Evolutionary conservation across 1,139 yeast genomes (phyloP), one percentile per base, ranked within the genome.

Genomic region (Kazachstania sp.): DNA sequence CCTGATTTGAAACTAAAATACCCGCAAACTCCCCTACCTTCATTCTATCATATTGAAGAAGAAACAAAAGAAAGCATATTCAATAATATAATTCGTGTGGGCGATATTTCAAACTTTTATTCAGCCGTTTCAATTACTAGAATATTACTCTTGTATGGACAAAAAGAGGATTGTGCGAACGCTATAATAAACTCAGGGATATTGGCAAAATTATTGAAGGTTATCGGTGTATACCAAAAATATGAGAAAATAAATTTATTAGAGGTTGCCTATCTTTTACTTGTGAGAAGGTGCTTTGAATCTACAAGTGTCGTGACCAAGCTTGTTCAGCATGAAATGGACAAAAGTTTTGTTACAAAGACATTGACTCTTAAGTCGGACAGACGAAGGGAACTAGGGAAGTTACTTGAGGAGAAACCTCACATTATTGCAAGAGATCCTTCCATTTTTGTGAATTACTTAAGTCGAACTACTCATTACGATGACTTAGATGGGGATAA

Each of bases 271-370:
- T 68, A 71, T 43, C 65, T 75, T 2, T 69, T 79, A 23, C 68
- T 87, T 29, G 65, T 83, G 4, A 74, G 96, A 58, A 73, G 85
- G 46, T 79, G 88, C 49, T 79, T 81, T 59, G 97, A 90, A 61
- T 75, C 79, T 1, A 65, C 68, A 0, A 73, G 72, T 0, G 67
- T 78, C 15, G 67, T 87, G 16, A 68, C 71, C 28, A 68, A 68
- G 18, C 67, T 76, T 40, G 77, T 86, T 62, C 60, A 66, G 19
- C 63, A 74, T 49, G 82, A 79, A 47, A 56, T 83, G 15, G 58
- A 69, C 7, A 68, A 68, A 31, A 61, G 67, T 29, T 72, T 73
- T 41, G 63, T 66, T 1, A 65, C 69, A 1, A 64, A 61, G 51
- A 59, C 59, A 4, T 51, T 61, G 16, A 67, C 66, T 3, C 60